Conservation (phyloP, 2,329 filamentous ascomycete genomes). For the Botrytis paeoniae region DNA sequence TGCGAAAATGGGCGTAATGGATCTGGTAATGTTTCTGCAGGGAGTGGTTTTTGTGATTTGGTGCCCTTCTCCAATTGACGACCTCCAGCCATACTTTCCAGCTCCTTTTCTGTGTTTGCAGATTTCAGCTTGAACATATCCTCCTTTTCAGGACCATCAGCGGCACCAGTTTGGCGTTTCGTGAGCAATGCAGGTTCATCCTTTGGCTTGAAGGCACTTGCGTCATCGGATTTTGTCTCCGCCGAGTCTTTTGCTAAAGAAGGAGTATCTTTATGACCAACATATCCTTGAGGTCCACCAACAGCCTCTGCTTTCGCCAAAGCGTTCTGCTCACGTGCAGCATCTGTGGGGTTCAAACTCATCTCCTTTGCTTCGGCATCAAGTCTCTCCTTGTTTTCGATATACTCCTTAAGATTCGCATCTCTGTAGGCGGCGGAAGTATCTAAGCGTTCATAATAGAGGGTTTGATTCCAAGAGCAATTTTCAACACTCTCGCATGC, state of each 20-base stretch:
- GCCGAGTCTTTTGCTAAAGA: background rate
- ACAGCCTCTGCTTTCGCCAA: constrained; percentile 6
- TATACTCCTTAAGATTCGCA: constrained; percentile 44
- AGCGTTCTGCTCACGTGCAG: constrained; percentile 10
- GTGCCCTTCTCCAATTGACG: constrained; percentile 22
- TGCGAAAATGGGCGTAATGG: constrained; percentile 44
- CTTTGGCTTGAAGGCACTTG: constrained; percentile 9
- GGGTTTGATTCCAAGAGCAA: constrained; percentile 37
- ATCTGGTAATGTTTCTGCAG: constrained; percentile 22
- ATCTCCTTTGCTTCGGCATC: constrained; percentile 35
- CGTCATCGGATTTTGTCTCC: background rate
- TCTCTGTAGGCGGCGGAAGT: constrained; percentile 45
- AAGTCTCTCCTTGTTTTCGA: constrained; percentile 40
- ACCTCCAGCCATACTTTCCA: constrained; percentile 23
- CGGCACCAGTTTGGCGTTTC: constrained; percentile 14
- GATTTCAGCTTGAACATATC: constrained; percentile 22
- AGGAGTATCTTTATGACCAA: background rate
- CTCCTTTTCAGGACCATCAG: constrained; percentile 4
- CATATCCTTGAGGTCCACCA: constrained; percentile 3
- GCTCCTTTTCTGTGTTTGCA: constrained; percentile 26
- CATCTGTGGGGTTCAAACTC: background rate
- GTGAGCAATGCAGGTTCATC: background rate
- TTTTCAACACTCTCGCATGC: constrained; percentile 44
- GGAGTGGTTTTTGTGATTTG: constrained; percentile 15
- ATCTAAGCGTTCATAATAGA: constrained; percentile 33